Evolutionary conservation across 805 yeast genomes (phyloP), one percentile per base, ranked within the genome.

Genomic region (Saccharomycopsis olivae): DNA sequence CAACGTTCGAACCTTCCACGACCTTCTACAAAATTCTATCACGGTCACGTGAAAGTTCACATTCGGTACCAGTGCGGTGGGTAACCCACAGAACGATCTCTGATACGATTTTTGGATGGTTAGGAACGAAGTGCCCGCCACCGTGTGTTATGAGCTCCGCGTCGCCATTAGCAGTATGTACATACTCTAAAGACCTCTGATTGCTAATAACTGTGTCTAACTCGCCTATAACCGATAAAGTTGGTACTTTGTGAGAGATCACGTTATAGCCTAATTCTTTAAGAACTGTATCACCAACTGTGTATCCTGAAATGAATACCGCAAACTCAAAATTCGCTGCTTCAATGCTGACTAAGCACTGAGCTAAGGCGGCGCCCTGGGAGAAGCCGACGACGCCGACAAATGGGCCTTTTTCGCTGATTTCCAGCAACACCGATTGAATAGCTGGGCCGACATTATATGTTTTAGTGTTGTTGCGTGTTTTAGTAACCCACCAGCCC

Each of bases 361-460:
- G 83, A 1, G 85, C 78, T 24, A 89, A 61, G 1, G 89, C 94
- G 4, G 96, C 94, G 47, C 98, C 98, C 58, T 92, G 97, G 8
- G 94, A 80, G 56, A 89, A 89, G 1, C 96, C 97, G 30, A 92
- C 60, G 18, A 89, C 61, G 4, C 97, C 98, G 18, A 78, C 80
- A 49, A 85, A 83, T 1, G 96, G 96, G 1, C 85, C 86, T 34
- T 83, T 73, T 38, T 68, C 65, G 18, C 67, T 61, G 34, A 83
- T 66, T 46, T 75, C 71, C 19, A 65, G 58, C 21, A 64, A 63
- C 32, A 67, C 71, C 36, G 61, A 52, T 13, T 56, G 59, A 13
- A 81, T 56, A 8, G 78, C 72, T 31, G 37, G 33, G 5, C 53
- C 54, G 9, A 55, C 43, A 15, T 49, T 36, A 23, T 29, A 25